Conservation (phyloP, 2,329 filamentous ascomycete genomes). For the Atkinsonella texensis region DNA sequence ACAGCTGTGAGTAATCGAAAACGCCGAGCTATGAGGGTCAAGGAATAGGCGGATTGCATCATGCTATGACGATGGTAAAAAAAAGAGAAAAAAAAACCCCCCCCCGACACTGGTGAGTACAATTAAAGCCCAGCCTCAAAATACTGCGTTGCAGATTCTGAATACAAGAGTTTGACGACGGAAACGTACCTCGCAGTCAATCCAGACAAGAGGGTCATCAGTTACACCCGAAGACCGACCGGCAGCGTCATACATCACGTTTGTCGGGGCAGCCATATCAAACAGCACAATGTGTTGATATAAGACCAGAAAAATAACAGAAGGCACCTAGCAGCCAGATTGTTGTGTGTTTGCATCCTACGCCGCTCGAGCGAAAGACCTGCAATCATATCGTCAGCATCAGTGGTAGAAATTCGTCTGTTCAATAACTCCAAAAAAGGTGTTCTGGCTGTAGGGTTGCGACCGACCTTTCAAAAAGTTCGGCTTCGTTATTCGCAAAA, state of each 20-base stretch:
- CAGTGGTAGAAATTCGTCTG: neutral
- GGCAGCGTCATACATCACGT: neutral
- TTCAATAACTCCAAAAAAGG: neutral
- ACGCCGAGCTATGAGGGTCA: neutral
- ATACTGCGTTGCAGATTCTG: no score
- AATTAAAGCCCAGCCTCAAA: neutral
- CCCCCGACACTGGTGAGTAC: neutral
- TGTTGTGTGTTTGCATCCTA: neutral
- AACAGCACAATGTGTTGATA: neutral
- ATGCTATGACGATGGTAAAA: neutral
- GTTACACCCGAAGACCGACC: conserved; percentile 7
- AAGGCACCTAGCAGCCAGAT: no score
- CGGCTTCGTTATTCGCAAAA: neutral
- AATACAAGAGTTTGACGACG: no score
- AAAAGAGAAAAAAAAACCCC: no score
- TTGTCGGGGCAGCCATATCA: neutral
- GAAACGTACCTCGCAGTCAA: conserved; percentile 49
- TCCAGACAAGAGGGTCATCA: conserved; percentile 66
- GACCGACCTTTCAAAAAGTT: neutral
- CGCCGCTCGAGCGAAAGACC: neutral
- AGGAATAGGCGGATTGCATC: neutral
- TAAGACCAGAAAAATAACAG: no score
- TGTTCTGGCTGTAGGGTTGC: neutral
- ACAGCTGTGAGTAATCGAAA: neutral
- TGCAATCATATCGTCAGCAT: neutral